These are phyloP conservation scores for Sclerotinia glacialis DNA, from an alignment of 2,329 filamentous ascomycete species.

Conservation along the genomic window DNA sequence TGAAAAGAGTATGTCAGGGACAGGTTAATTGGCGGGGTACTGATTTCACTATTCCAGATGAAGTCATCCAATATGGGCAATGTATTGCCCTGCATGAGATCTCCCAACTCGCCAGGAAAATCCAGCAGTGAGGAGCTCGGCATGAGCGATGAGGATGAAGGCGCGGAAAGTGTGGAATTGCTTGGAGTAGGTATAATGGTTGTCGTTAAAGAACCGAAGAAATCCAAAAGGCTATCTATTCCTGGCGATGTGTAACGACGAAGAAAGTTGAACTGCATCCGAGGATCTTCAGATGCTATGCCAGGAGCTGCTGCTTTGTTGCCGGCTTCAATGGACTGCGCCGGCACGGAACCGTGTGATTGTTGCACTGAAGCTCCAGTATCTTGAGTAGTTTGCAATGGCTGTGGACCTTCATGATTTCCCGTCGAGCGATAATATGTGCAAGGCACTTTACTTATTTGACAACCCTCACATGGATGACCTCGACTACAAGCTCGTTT, in stretches of 20 bases:
- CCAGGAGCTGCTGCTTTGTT: background rate
- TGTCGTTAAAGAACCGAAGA: background rate
- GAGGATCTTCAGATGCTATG: background rate
- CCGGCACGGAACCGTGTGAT: background rate
- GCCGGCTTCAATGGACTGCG: background rate
- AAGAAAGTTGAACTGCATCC: constrained; percentile 23
- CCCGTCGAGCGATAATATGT: constrained; percentile 15
- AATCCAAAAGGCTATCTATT: background rate
- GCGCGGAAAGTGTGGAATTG: background rate
- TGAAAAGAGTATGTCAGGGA: background rate
- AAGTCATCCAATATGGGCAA: constrained; percentile 9
- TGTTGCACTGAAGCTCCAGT: too few relatives aligned
- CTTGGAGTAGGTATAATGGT: background rate
- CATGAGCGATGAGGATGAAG: background rate
- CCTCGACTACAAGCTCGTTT: constrained; percentile 18
- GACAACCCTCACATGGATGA: constrained; percentile 14
- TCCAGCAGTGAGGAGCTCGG: background rate
- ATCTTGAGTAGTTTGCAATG: background rate
- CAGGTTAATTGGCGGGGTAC: background rate
- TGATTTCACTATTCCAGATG: background rate
- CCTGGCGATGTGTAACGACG: constrained; percentile 38
- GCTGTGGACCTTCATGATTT: background rate
- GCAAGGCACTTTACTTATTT: background rate
- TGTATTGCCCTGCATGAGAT: background rate
- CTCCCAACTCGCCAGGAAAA: background rate